phyloP scores from a whole-genome alignment of 768 basidiomycete genomes.

The Rhodotorula graminis region DNA sequence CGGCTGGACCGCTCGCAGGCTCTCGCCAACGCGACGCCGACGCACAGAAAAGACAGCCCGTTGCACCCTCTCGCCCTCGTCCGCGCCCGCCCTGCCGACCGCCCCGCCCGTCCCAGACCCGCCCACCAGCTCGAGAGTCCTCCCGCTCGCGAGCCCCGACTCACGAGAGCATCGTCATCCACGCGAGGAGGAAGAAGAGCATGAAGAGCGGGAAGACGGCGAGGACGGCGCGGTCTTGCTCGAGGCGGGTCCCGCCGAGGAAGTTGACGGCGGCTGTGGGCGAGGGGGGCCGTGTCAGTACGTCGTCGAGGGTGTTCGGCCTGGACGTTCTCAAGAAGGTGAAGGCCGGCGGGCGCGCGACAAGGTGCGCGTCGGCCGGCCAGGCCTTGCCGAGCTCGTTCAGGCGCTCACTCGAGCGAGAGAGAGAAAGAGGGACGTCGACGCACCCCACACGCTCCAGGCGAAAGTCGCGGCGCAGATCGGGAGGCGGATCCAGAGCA shows the following conservation, averaged over 20 bases:
- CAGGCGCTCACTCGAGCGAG: no score
- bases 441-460: slow-evolving; percentile 92
- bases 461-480: slow-evolving; percentile 81
- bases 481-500: slow-evolving; percentile 81
- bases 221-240: slow-evolving; percentile 69
- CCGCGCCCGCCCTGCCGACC: no score
- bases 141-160: neutral
- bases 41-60: no score
- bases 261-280: slow-evolving; percentile 82
- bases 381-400: no score
- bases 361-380: no score
- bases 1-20: no score
- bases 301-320: neutral
- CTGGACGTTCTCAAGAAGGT: no score
- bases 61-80: no score
- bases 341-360: no score
- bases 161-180: slow-evolving; percentile 43
- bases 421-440: neutral
- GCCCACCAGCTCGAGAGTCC: no score
- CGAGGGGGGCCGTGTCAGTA: neutral
- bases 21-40: no score
- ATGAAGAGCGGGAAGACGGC: slow-evolving; percentile 81
- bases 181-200: slow-evolving; percentile 38
- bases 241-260: slow-evolving; percentile 89
- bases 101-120: no score